Conservation (phyloP, 2,329 filamentous ascomycete genomes). For the Fusarium sp. region DNA sequence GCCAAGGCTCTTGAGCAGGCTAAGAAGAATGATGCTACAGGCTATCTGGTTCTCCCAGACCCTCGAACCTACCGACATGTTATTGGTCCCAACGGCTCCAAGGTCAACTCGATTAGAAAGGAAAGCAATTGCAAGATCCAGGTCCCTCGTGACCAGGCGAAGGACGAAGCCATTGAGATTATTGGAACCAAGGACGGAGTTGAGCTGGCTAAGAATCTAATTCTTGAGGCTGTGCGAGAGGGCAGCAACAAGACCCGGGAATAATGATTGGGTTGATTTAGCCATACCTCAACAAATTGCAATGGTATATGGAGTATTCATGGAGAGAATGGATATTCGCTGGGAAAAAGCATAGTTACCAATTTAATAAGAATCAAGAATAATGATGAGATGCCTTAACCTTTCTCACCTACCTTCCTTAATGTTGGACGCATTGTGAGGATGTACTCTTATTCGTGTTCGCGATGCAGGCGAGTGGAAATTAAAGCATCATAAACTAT, state of each 20-base stretch:
- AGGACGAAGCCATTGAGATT: constrained; percentile 89
- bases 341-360: constrained; percentile 6
- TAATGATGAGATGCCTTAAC: constrained; percentile 20
- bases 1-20: constrained; percentile 79
- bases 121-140: constrained; percentile 94
- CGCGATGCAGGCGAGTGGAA: constrained; percentile 17
- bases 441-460: constrained; percentile 36
- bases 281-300: constrained; percentile 26
- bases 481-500: constrained; percentile 29
- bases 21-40: constrained; percentile 76
- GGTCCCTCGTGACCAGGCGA: constrained; percentile 83
- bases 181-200: constrained; percentile 82
- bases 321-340: constrained; percentile 21
- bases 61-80: constrained; percentile 90
- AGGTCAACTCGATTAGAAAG: constrained; percentile 92
- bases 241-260: constrained; percentile 58
- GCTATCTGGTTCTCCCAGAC: constrained; percentile 91
- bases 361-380: constrained; percentile 37
- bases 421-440: background rate
- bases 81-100: constrained; percentile 87
- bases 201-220: constrained; percentile 88
- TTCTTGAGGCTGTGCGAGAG: constrained; percentile 82
- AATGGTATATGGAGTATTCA: constrained; percentile 23
- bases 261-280: constrained; percentile 32
- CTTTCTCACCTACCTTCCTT: background rate